Evolutionary conservation across 2,329 filamentous ascomycete genomes (phyloP), one percentile per base, ranked within the genome.

Genomic region (Pestalotiopsis sp.): DNA sequence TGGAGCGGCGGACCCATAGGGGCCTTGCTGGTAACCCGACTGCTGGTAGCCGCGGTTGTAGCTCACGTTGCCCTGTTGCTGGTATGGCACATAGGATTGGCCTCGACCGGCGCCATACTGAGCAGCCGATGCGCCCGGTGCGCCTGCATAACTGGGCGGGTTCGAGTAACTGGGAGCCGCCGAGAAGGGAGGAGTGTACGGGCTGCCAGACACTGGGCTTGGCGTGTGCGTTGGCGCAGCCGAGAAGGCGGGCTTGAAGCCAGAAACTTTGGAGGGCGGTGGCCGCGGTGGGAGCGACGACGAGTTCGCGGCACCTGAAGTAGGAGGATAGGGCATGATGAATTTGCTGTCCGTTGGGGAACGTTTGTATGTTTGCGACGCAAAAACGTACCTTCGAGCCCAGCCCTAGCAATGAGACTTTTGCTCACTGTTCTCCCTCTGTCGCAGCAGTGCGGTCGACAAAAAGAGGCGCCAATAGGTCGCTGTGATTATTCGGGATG

Each of bases 291-390:
- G 93, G 52, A 97, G 91, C 74, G 92, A 66, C 39, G 64, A 93
- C 76, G 78, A 76, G 79, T 77, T 77, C 80, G 85, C 79, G 80
- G 88, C 83, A 89, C 92, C 92, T 93, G 93, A 92, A 92, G 92
- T 92, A 79, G 91, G 91, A 82, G 92, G 91, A 87, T 93, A 93
- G 83, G 92, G 91, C 93, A 95, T 95, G 87, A 90, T 90, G 88
- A 90, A 90, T 82, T 82, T 86, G 73, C 75, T 78, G 81, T 79
- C 77, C 74, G 77, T 75, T 52, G 76, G 74, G 68, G 65, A 64
- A 71, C 74, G 70, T 69, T 69, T 71, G 70, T 36, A 36, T 74
- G 71, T 76, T 71, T 76, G 72, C 74, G 73, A 72, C 77, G 74
- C 74, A 75, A 73, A 36, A 75, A 83, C 85, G 85, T 87, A 87